Conservation (phyloP, 352 stramenopile genomes). For the Phytophthora brassicae region DNA sequence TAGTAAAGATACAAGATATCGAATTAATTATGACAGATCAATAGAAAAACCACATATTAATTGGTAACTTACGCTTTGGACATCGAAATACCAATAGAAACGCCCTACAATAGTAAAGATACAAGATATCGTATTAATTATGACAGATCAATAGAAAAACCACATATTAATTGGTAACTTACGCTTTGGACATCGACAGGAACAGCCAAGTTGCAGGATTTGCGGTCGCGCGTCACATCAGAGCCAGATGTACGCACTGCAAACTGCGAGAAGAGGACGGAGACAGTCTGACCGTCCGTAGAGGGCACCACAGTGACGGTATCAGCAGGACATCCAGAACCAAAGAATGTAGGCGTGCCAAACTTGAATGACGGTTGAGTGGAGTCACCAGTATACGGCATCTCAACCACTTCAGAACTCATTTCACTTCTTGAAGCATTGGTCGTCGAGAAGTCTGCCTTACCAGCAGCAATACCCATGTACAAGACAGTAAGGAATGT, state of each 20-base stretch:
- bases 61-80: too few species aligned
- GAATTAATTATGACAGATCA: too few species aligned
- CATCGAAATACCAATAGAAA: too few species aligned
- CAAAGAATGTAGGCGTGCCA: conserved; percentile 31
- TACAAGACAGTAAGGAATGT: background rate
- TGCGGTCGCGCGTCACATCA: conserved; percentile 37
- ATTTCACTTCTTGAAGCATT: conserved; percentile 10
- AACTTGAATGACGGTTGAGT: conserved; percentile 26
- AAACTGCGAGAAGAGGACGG: conserved; percentile 35
- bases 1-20: too few species aligned
- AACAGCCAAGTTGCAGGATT: conserved; percentile 44
- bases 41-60: too few species aligned
- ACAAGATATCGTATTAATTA: too few species aligned
- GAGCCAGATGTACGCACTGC: conserved; percentile 27
- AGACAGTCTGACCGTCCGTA: conserved; percentile 32
- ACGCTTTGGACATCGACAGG: conserved; percentile 45
- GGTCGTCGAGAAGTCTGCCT: background rate
- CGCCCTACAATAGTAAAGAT: too few species aligned
- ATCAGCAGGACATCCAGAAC: conserved; percentile 26
- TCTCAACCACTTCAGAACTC: background rate
- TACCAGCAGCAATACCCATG: background rate
- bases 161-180: too few species aligned
- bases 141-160: too few species aligned
- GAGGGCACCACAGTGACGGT: conserved; percentile 30
- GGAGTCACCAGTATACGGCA: background rate